Evolutionary conservation across 1,284 basidiomycete genomes (phyloP).

Genomic region (Inonotus hispidus): DNA sequence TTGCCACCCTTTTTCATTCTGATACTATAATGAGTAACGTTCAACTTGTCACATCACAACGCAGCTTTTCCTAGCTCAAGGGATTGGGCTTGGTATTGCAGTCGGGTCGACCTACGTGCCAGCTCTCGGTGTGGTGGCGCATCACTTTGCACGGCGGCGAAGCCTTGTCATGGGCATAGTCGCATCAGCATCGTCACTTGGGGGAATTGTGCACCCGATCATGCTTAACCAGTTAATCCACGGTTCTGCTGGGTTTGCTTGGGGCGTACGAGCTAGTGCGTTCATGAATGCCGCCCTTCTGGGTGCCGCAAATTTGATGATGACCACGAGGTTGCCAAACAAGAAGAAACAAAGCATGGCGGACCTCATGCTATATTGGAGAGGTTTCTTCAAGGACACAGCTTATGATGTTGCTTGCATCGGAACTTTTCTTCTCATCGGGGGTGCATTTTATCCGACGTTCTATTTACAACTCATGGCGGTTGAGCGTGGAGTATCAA

Average conservation of each 20-base stretch:
- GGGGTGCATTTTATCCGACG: conserved; percentile 38
- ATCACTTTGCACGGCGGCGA: conserved; percentile 21
- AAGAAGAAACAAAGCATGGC: background rate
- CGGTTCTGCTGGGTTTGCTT: conserved; percentile 23
- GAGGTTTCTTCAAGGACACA: conserved; percentile 4
- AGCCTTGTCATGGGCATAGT: conserved; percentile 23
- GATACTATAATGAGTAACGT: background rate
- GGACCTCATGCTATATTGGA: conserved; percentile 1
- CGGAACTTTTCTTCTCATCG: conserved; percentile 31
- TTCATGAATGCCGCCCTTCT: conserved; percentile 26
- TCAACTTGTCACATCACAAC: conserved; percentile 21
- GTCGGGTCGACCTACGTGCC: conserved; percentile 21
- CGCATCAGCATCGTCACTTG: conserved; percentile 23
- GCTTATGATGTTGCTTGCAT: background rate
- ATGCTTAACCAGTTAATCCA: conserved; percentile 29
- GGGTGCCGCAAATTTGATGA: conserved; percentile 22
- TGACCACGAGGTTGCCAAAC: conserved; percentile 2
- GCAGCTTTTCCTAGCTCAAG: conserved; percentile 23
- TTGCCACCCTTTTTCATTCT: conserved; percentile 8
- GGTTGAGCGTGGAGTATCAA: conserved; percentile 19
- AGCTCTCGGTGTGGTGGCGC: conserved; percentile 18
- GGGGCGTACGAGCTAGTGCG: conserved; percentile 27
- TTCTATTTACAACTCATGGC: conserved; percentile 42
- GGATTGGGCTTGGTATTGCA: conserved; percentile 21
- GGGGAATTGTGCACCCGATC: conserved; percentile 28